Conservation (phyloP, 805 yeast species). For the Candida maesae region DNA sequence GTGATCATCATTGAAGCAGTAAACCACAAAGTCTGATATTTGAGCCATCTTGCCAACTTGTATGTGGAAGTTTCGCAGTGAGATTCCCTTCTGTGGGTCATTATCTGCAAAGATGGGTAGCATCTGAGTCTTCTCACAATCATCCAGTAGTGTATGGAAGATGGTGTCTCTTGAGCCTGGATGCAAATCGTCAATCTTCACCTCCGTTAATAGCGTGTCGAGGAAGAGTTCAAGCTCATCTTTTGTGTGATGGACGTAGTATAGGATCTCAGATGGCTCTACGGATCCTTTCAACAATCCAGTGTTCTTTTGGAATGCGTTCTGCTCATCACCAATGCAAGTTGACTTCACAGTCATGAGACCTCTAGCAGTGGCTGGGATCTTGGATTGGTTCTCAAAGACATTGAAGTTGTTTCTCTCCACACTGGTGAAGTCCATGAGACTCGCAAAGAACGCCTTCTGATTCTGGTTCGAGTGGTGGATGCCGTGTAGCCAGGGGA, state of each 20-base stretch:
- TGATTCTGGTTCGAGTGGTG: conserved; percentile 27
- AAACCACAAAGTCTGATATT: conserved; percentile 73
- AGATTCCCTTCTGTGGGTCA: conserved; percentile 70
- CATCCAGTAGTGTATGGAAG: conserved; percentile 19
- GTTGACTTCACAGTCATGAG: conserved; percentile 27
- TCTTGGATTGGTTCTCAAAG: conserved; percentile 19
- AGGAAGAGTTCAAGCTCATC: conserved; percentile 29
- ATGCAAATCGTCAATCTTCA: conserved; percentile 16
- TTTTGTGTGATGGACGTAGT: conserved; percentile 42
- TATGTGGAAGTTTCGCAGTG: conserved; percentile 78
- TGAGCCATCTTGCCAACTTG: conserved; percentile 80
- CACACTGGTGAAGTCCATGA: conserved; percentile 22
- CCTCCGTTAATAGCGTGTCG: conserved; percentile 22
- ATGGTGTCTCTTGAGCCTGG: conserved; percentile 6
- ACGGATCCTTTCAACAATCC: conserved; percentile 54
- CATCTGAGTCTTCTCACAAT: conserved; percentile 30
- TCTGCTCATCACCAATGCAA: conserved; percentile 26
- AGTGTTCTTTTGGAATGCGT: conserved; percentile 21
- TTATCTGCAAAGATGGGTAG: conserved; percentile 53
- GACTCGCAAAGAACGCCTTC: conserved; percentile 20
- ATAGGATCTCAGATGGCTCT: conserved; percentile 49
- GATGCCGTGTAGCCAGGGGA: conserved; percentile 88
- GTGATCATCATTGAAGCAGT: conserved; percentile 50
- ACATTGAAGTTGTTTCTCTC: conserved; percentile 21
- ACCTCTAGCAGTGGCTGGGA: conserved; percentile 22